Percentiles rank a stretch among this genome's conserved stretches.
These are phyloP conservation scores for Sarocladium oryzae DNA, from an alignment of 2,329 filamentous ascomycete species.

Conservation along the genomic window DNA sequence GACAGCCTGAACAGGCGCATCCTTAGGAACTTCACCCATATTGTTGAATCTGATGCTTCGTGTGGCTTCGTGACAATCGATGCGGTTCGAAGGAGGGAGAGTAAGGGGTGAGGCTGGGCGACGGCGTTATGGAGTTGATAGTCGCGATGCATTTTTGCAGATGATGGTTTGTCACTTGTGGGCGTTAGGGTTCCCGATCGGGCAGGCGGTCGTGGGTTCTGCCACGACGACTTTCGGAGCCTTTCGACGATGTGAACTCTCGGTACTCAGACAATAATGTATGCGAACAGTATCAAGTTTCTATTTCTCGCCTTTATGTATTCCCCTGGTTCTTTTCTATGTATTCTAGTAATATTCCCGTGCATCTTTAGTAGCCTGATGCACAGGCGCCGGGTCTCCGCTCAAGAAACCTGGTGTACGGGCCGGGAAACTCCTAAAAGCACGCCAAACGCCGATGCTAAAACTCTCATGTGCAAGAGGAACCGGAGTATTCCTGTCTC, in stretches of 20 bases:
- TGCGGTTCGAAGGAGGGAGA: not conserved
- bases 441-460: too few species aligned
- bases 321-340: too few species aligned
- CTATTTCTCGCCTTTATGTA: too few species aligned
- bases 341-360: too few species aligned
- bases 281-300: too few species aligned
- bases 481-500: too few species aligned
- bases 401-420: too few species aligned
- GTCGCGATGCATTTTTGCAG: constrained; percentile 8
- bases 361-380: too few species aligned
- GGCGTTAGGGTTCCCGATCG: constrained; percentile 7
- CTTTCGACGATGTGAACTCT: not conserved
- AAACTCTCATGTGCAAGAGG: too few species aligned
- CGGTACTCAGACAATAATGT: not conserved
- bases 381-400: too few species aligned
- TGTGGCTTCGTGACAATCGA: not conserved
- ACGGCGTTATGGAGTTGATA: constrained; percentile 1
- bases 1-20: constrained; percentile 73
- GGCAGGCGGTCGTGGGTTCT: constrained; percentile 3
- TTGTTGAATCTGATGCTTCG: constrained; percentile 23
- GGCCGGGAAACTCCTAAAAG: too few species aligned
- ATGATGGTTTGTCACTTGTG: constrained; percentile 9
- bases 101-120: not conserved
- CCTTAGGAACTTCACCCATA: constrained; percentile 57
- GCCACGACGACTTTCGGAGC: not conserved